Evolutionary conservation across 495 filamentous ascomycete genomes (phyloP).

Genomic region (Chaetomium cochliodes): DNA sequence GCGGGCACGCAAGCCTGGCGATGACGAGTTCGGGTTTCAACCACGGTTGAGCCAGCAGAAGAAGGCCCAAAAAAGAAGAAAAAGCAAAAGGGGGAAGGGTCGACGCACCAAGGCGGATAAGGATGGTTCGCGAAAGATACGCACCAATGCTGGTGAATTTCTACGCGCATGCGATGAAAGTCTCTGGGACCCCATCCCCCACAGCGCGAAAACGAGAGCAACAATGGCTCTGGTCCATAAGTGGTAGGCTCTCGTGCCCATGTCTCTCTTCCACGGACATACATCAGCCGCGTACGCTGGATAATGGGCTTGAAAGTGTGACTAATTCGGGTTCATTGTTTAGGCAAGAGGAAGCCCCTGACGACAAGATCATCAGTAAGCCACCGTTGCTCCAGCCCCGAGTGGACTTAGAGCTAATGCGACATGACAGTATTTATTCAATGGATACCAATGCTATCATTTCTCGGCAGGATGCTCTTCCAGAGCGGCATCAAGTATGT

Average conservation of each 20-base stretch:
- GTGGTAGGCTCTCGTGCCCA: constrained; percentile 17
- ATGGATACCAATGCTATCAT: constrained; percentile 34
- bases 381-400: background rate
- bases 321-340: background rate
- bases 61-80: background rate
- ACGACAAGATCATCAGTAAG: constrained; percentile 43
- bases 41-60: background rate
- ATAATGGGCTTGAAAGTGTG: background rate
- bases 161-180: constrained; percentile 13
- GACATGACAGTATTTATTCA: constrained; percentile 34
- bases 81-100: background rate
- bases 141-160: constrained; percentile 9
- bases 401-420: constrained; percentile 5
- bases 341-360: constrained; percentile 33
- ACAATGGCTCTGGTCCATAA: constrained; percentile 33
- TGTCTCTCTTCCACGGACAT: background rate
- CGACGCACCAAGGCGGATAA: background rate
- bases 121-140: background rate
- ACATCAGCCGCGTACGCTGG: background rate
- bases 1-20: constrained; percentile 4
- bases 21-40: constrained; percentile 17
- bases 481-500: constrained; percentile 27
- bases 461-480: constrained; percentile 38
- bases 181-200: constrained; percentile 22
- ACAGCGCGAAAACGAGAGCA: constrained; percentile 36